These are phyloP conservation scores for Trichoderma parareesei DNA, from an alignment of 495 filamentous ascomycete species.

Conservation along the genomic window DNA sequence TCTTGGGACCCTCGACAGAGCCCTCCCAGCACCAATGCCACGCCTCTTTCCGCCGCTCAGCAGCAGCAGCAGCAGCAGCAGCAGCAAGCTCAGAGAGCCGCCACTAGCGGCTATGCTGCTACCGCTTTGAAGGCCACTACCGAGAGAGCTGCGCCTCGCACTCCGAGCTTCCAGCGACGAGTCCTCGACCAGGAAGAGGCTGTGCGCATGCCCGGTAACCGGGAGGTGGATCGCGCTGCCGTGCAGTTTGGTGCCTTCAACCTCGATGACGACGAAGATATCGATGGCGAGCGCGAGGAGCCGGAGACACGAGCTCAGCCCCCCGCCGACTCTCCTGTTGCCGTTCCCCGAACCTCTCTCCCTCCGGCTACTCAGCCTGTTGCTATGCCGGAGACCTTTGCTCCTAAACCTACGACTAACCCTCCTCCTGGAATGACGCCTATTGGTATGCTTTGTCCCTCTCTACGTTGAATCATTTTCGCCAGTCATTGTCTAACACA, in stretches of 20 bases:
- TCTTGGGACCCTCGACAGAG: constrained; percentile 61
- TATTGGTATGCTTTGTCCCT: constrained; percentile 18
- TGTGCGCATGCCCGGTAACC: constrained; percentile 98
- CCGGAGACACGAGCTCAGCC: constrained; percentile 91
- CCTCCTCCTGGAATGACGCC: constrained; percentile 14
- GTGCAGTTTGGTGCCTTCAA: constrained; percentile 97
- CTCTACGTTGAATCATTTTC: neutral
- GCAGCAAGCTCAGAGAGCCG: constrained; percentile 46
- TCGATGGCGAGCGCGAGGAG: constrained; percentile 91
- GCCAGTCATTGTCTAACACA: neutral
- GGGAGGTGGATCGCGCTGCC: constrained; percentile 85
- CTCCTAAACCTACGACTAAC: constrained; percentile 22
- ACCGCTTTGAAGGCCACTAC: constrained; percentile 67
- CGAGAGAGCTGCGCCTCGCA: constrained; percentile 44
- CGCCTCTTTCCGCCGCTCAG: constrained; percentile 47
- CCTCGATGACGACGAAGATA: constrained; percentile 69
- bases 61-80: constrained; percentile 52
- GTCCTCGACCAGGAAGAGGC: constrained; percentile 92
- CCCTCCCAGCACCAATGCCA: constrained; percentile 37
- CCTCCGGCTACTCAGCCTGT: constrained; percentile 60
- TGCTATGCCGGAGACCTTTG: constrained; percentile 46
- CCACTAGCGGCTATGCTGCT: constrained; percentile 60
- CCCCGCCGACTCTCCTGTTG: constrained; percentile 84
- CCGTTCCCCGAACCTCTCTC: constrained; percentile 81
- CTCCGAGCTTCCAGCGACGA: constrained; percentile 69